Conservation (phyloP, 495 filamentous ascomycete species). For the Sphaerosporella brunnea region DNA sequence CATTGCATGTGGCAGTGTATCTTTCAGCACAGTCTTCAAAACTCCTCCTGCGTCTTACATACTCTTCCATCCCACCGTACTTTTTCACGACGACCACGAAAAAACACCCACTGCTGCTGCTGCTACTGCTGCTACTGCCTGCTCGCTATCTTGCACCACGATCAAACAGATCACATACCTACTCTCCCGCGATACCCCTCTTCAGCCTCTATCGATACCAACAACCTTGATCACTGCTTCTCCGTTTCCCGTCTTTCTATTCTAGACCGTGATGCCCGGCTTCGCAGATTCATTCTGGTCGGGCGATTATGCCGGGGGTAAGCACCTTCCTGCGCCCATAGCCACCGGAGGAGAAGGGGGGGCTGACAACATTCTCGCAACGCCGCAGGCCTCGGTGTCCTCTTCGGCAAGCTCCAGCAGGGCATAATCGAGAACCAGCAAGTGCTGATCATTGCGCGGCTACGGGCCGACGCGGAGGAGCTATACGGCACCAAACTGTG, state of each 20-base stretch:
- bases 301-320: constrained; percentile 75
- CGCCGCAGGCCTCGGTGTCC: constrained; percentile 60
- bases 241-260: neutral
- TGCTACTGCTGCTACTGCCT: no score
- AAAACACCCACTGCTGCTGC: no score
- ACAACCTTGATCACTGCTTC: neutral
- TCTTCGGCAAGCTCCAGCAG: constrained; percentile 94
- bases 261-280: constrained; percentile 27
- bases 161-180: no score
- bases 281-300: constrained; percentile 96
- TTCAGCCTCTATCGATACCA: no score
- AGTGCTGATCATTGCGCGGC: constrained; percentile 68
- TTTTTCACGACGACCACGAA: neutral
- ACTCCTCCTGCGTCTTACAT: neutral
- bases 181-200: no score
- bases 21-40: no score
- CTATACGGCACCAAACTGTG: constrained; percentile 63
- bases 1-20: no score
- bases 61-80: neutral
- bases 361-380: neutral
- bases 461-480: constrained; percentile 95
- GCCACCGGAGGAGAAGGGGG: neutral
- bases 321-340: constrained; percentile 2
- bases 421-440: constrained; percentile 91
- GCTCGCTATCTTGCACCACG: no score